Conservation (phyloP, 306 rosid genomes). For the Lathyrus oleraceus region DNA sequence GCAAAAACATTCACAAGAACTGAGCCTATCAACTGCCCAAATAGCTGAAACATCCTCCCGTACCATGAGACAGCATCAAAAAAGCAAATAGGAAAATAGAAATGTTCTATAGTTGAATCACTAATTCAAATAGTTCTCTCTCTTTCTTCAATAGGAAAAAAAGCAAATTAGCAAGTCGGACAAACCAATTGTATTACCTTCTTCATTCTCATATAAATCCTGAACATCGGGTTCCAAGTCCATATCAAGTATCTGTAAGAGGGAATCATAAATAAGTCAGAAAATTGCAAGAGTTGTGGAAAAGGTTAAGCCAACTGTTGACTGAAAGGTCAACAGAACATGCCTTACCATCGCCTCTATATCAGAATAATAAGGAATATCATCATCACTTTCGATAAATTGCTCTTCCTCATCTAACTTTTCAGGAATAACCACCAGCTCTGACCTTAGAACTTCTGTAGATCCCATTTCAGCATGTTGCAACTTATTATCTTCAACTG, state of each 20-base stretch:
- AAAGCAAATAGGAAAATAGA: background rate
- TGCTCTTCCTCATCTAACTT: constrained; percentile 54
- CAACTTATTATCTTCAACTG: constrained; percentile 47
- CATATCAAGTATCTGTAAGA: constrained; percentile 88
- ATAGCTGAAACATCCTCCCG: background rate
- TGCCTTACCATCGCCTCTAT: constrained; percentile 87
- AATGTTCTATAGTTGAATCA: constrained; percentile 3
- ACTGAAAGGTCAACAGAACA: constrained; percentile 19
- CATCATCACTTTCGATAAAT: constrained; percentile 68
- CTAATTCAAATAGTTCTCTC: constrained; percentile 13
- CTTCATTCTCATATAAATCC: constrained; percentile 55
- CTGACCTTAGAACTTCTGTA: constrained; percentile 40
- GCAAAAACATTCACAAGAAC: constrained; percentile 27
- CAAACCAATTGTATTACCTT: constrained; percentile 57
- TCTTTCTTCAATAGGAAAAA: constrained; percentile 13
- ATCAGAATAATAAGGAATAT: constrained; percentile 85
- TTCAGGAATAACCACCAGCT: constrained; percentile 43
- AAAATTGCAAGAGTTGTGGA: constrained; percentile 5
- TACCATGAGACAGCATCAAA: constrained; percentile 9
- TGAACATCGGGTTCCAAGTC: constrained; percentile 89
- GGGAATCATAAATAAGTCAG: constrained; percentile 9
- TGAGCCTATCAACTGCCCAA: constrained; percentile 21
- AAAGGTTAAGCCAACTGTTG: constrained; percentile 29
- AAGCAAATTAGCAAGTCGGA: constrained; percentile 19
- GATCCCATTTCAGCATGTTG: constrained; percentile 47